These are phyloP conservation scores for Earliella scabrosa DNA, from an alignment of 1,284 basidiomycete genomes.

Conservation along the genomic window DNA sequence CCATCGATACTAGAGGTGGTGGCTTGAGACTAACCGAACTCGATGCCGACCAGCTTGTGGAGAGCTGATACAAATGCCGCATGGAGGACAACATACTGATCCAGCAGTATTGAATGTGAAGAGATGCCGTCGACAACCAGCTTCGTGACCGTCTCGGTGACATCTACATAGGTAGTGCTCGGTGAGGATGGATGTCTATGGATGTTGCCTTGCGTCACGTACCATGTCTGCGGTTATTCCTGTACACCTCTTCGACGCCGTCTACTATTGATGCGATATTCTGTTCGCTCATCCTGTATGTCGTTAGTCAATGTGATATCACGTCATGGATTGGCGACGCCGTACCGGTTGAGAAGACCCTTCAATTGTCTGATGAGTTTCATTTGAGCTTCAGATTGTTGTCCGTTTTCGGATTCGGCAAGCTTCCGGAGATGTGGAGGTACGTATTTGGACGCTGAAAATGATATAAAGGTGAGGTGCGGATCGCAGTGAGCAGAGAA, in stretches of 20 bases:
- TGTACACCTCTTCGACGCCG: conserved; percentile 80
- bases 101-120: conserved; percentile 82
- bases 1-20: neutral
- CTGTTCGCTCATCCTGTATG: conserved; percentile 81
- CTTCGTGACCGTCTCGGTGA: conserved; percentile 80
- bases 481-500: neutral
- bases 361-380: conserved; percentile 85
- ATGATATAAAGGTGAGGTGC: neutral
- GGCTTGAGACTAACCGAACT: conserved; percentile 70
- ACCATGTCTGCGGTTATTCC: conserved; percentile 84
- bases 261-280: conserved; percentile 86
- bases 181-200: neutral
- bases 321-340: too few relatives aligned
- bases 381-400: conserved; percentile 52
- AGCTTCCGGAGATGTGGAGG: conserved; percentile 66
- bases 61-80: conserved; percentile 88
- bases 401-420: conserved; percentile 33
- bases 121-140: conserved; percentile 87
- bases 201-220: conserved; percentile 16
- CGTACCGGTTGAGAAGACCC: conserved; percentile 86
- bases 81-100: conserved; percentile 91
- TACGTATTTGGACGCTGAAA: conserved; percentile 54
- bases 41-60: conserved; percentile 86
- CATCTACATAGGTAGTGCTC: conserved; percentile 53
- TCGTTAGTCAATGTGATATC: conserved; percentile 1